Conservation (phyloP, 495 filamentous ascomycete genomes). For the Penicillium simplicissimum region DNA sequence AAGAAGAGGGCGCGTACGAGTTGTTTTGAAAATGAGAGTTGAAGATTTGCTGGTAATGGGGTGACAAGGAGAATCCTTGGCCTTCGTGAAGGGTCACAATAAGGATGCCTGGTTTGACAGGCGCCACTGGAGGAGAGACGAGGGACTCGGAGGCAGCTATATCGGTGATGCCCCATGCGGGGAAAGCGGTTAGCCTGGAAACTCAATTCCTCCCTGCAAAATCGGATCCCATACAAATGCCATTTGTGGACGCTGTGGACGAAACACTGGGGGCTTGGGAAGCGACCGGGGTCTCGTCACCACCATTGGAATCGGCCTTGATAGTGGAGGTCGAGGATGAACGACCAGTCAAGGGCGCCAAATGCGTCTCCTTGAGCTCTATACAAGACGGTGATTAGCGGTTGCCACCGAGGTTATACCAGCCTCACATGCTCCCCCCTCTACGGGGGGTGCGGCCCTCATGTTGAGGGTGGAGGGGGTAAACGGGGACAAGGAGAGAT, state of each 20-base stretch:
- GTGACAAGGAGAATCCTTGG: slow-evolving; percentile 80
- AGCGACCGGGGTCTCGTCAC: slow-evolving; percentile 45
- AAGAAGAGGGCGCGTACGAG: slow-evolving; percentile 65
- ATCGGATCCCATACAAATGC: slow-evolving; percentile 64
- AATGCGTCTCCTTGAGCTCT: slow-evolving; percentile 98
- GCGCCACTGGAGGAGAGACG: slow-evolving; percentile 72
- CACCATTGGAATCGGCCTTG: slow-evolving; percentile 53
- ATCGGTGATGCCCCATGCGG: background rate
- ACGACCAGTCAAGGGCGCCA: slow-evolving; percentile 84
- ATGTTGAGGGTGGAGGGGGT: slow-evolving; percentile 24
- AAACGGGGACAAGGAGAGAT: slow-evolving; percentile 22
- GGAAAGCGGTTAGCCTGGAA: slow-evolving; percentile 2
- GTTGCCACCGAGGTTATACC: slow-evolving; percentile 14
- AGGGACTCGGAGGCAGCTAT: slow-evolving; percentile 80
- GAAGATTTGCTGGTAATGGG: slow-evolving; percentile 76
- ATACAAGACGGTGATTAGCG: slow-evolving; percentile 24
- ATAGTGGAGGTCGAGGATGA: slow-evolving; percentile 94
- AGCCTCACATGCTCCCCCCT: background rate
- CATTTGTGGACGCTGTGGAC: slow-evolving; percentile 58
- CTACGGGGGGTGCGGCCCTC: slow-evolving; percentile 3
- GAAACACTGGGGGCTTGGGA: slow-evolving; percentile 46
- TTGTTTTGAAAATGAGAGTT: slow-evolving; percentile 68
- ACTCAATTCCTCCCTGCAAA: background rate
- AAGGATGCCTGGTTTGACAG: slow-evolving; percentile 87
- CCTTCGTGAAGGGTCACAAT: slow-evolving; percentile 97